Base-by-base conservation (phyloP, 257 asterid genomes). In the Sherardia arvensis region DNA sequence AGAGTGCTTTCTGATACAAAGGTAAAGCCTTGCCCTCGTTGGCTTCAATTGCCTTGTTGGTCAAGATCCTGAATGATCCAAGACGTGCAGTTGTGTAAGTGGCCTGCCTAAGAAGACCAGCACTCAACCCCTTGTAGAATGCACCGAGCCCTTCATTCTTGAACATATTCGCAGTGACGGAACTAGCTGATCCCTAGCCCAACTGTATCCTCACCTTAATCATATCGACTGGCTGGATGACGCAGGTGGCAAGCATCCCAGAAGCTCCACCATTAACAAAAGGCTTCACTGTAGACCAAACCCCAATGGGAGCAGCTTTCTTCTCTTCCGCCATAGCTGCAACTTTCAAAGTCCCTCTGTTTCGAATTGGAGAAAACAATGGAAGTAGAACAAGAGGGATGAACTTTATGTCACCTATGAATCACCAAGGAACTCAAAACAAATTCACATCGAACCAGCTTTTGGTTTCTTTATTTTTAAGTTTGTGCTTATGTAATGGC, bases 211-310 rank as follows among this genome's bases (percentile, higher is more conserved):
- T 84, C 77, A 90, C 99, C 99, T 92, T 92, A 74, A 92, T 79
- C 99, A 92, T 92, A 71, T 92, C 99, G 73, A 92, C 77, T 54
- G 99, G 99, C 51, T 92, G 99, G 72, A 92, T 85, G 70, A 87
- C 96, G 65, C 96, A 89, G 49, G 99, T 92, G 14, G 97, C 97
- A 28, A 89, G 96, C 99, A 92, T 92, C 43, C 99, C 99, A 28
- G 99, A 85, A 54, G 82, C 75, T 22, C 99, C 97, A 45, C 99
- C 97, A 74, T 92, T 92, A 18, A 84, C 73, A 70, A 92, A 92
- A 4, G 99, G 99, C 87, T 89, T 89, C 32, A 92, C 90, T 0
- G 95, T 72, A 1, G 82, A 76, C 99, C 99, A 92, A 14, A 89
- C 81, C 54, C 92, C 97, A n/a, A 32, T 28, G 17, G 68, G 38